Base-by-base conservation (phyloP, 2,329 filamentous ascomycete genomes). In the Exserohilum turcica region DNA sequence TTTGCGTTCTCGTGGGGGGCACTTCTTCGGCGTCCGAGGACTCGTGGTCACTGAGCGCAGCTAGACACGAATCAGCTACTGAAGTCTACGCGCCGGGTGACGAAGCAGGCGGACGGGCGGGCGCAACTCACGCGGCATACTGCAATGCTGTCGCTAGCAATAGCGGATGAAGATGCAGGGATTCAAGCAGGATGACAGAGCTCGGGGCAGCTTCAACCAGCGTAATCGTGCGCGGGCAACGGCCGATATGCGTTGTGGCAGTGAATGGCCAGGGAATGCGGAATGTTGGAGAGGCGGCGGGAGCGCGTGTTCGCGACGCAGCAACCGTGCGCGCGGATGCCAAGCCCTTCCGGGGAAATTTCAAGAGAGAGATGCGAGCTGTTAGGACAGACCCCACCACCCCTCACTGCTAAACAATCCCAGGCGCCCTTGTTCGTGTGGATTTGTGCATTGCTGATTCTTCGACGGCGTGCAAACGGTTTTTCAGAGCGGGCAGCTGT, bases 11-110 rank as follows among this genome's bases (percentile, higher is more conserved):
- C 44, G 71, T 65, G 45, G 57, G 24, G 61, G 54, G 68, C 2
- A 71, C 65, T 16, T 70, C 61, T 31, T 66, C 65, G 42, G 72
- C 68, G 39, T 56, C 56, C 5, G 68, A 72, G 32, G 65, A 75
- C 21, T 77, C 77, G 28, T 71, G 66, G 52, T 78, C 74, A 52
- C 68, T 71, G n/a, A 77, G 67, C 1, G 72, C 71, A 31, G 77
- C 76, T 78, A 50, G 35, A 43, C 19, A 47, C 37, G 33, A 47
- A 55, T 73, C 44, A 71, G 62, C 53, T 39, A 43, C 29, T 18
- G 19, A 29, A 29, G 10, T 10, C 13, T 43, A 52, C 43, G 57
- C 56, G 38, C 35, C 18, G 18, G 35, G 43, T 42, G 16, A 21
- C n/a, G 10, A 9, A 15, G 15, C 15, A 29, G 24, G 16, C 21